A percentile compares a stretch with the other conserved stretches of the same genome.
Evolutionary conservation across 2,329 filamentous ascomycete genomes (phyloP).

Genomic region (Scytalidium lignicola): DNA sequence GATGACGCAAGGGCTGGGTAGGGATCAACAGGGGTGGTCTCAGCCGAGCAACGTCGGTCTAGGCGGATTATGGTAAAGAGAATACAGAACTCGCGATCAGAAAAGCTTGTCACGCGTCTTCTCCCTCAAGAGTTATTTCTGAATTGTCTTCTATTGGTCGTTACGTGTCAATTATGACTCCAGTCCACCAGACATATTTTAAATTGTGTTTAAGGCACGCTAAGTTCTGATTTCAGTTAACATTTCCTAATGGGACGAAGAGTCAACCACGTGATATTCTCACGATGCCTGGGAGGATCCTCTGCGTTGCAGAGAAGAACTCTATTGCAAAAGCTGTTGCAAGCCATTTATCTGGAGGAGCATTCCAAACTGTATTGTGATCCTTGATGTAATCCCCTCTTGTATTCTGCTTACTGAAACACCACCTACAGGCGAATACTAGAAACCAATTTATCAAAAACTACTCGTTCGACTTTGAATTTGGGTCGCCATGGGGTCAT

Average conservation of each 20-base stretch:
- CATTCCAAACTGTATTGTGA: conserved; percentile 55
- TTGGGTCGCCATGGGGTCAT: conserved; percentile 71
- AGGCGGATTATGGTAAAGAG: not conserved
- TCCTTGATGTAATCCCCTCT: conserved; percentile 28
- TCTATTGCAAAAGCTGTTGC: conserved; percentile 95
- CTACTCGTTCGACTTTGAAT: conserved; percentile 86
- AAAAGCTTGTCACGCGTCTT: not conserved
- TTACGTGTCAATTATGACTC: no score
- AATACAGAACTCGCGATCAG: not conserved
- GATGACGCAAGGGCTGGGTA: not conserved
- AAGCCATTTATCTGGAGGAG: conserved; percentile 77
- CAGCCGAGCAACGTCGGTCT: not conserved
- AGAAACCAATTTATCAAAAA: conserved; percentile 75
- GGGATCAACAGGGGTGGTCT: not conserved
- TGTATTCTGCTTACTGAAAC: conserved; percentile 3
- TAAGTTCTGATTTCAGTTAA: not conserved
- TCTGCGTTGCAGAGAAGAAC: conserved; percentile 83
- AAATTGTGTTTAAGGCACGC: not conserved
- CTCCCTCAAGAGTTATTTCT: not conserved
- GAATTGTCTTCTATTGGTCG: not conserved
- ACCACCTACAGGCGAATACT: conserved; percentile 16
- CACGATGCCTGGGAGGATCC: conserved; percentile 41
- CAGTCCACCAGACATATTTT: not conserved
- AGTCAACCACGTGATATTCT: not conserved
- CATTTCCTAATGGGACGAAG: not conserved